phyloP scores from a whole-genome alignment of 176 grass and related monocot species.

The Zoysia japonica region DNA sequence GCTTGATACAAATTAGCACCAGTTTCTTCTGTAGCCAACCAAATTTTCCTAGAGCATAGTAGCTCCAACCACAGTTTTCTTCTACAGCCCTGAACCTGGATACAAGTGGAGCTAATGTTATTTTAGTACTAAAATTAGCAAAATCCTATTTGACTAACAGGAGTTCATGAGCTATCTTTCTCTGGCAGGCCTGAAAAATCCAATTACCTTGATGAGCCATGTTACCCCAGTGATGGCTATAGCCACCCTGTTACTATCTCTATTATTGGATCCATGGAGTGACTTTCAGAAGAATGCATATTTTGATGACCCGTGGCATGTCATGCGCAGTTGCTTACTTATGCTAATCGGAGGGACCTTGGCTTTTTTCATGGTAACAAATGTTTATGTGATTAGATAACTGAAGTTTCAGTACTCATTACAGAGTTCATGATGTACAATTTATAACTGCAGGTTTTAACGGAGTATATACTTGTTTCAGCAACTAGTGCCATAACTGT shows the following conservation, averaged over 20 bases:
- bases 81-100: conserved; percentile 7
- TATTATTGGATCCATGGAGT: conserved; percentile 90
- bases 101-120: conserved; percentile 13
- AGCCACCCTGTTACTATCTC: conserved; percentile 85
- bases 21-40: conserved; percentile 24
- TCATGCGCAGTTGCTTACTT: conserved; percentile 78
- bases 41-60: conserved; percentile 2
- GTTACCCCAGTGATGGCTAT: conserved; percentile 94
- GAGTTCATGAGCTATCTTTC: conserved; percentile 37
- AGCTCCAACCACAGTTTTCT: background rate
- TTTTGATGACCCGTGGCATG: conserved; percentile 87
- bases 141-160: conserved; percentile 5
- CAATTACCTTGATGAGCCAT: conserved; percentile 94
- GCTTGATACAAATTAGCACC: conserved; percentile 19
- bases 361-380: conserved; percentile 96
- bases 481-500: conserved; percentile 98
- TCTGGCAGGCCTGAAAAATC: conserved; percentile 89
- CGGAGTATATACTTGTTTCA: conserved; percentile 98
- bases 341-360: conserved; percentile 87
- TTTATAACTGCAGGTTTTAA: conserved; percentile 86
- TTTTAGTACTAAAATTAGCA: conserved; percentile 9
- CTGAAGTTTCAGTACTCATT: conserved; percentile 18
- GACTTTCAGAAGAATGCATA: conserved; percentile 82
- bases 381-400: conserved; percentile 17
- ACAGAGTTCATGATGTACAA: conserved; percentile 27